These are phyloP conservation scores for Globisporangium barbulae DNA, from an alignment of 352 stramenopile species.

Conservation along the genomic window DNA sequence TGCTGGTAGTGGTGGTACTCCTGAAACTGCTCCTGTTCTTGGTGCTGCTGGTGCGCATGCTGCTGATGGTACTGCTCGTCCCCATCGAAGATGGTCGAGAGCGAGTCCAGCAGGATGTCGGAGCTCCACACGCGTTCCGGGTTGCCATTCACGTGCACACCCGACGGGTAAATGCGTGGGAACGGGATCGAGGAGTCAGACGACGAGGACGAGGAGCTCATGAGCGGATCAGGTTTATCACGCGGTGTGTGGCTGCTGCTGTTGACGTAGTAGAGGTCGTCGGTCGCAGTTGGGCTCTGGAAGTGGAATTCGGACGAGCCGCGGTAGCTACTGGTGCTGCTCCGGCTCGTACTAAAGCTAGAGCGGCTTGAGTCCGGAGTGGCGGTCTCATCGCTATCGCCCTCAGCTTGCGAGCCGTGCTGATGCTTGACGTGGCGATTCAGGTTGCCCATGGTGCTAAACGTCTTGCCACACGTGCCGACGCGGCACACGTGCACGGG, in stretches of 20 bases:
- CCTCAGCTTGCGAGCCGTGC: constrained; percentile 12
- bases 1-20: not conserved
- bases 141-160: not conserved
- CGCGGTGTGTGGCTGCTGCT: not conserved
- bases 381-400: not conserved
- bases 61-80: constrained; percentile 3
- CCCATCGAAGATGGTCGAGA: constrained; percentile 36
- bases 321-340: not conserved
- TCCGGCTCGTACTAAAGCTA: not conserved
- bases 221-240: not conserved
- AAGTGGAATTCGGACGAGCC: constrained; percentile 5
- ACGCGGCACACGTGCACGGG: constrained; percentile 44
- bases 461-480: constrained; percentile 49
- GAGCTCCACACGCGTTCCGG: constrained; percentile 10
- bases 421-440: constrained; percentile 49
- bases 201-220: not conserved
- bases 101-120: constrained; percentile 19
- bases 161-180: constrained; percentile 3
- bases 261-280: not conserved
- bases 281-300: constrained; percentile 12
- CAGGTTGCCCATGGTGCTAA: constrained; percentile 56
- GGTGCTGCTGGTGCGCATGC: not conserved
- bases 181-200: not conserved
- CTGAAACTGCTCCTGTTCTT: not conserved
- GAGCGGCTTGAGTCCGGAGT: not conserved